Conservation (phyloP, 164 flowering plant species). For the Tetracentron sinense region DNA sequence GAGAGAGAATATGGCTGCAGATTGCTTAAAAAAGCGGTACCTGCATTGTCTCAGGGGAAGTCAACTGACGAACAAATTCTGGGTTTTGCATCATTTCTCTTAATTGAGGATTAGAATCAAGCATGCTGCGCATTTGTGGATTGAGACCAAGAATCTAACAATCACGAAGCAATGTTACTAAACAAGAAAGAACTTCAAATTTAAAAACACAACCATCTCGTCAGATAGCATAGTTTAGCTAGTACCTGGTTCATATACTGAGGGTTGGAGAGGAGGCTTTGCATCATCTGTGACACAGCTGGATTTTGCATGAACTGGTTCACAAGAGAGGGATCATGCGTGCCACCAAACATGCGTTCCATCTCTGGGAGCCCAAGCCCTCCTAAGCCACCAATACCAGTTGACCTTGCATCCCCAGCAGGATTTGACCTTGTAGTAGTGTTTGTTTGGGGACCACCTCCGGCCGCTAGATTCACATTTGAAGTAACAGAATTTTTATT, state of each 20-base stretch:
- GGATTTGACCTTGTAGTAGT: conserved; percentile 44
- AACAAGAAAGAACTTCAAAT: neutral
- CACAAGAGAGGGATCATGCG: conserved; percentile 51
- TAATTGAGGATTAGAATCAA: conserved; percentile 51
- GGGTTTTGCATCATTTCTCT: too few species aligned
- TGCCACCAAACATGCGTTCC: conserved; percentile 52
- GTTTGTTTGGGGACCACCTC: conserved; percentile 59
- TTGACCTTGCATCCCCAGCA: conserved; percentile 51
- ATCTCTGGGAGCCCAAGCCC: conserved; percentile 68
- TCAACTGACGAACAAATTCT: conserved; percentile 60
- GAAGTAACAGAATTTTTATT: too few species aligned
- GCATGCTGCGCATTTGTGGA: conserved; percentile 47
- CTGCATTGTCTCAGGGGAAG: too few species aligned
- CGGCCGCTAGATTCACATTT: conserved; percentile 28
- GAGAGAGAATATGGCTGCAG: neutral
- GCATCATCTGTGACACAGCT: too few species aligned
- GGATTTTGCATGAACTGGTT: too few species aligned
- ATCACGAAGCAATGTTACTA: conserved; percentile 8
- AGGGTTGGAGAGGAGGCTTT: conserved; percentile 57
- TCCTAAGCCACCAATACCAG: conserved; percentile 54
- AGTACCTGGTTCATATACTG: conserved; percentile 65
- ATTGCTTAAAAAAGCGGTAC: conserved; percentile 19
- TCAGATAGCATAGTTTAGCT: neutral
- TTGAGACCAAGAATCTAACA: conserved; percentile 36
- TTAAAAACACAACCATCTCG: neutral